Conservation (phyloP, 2,329 filamentous ascomycete species). For the Acephala macrosclerotiorum region DNA sequence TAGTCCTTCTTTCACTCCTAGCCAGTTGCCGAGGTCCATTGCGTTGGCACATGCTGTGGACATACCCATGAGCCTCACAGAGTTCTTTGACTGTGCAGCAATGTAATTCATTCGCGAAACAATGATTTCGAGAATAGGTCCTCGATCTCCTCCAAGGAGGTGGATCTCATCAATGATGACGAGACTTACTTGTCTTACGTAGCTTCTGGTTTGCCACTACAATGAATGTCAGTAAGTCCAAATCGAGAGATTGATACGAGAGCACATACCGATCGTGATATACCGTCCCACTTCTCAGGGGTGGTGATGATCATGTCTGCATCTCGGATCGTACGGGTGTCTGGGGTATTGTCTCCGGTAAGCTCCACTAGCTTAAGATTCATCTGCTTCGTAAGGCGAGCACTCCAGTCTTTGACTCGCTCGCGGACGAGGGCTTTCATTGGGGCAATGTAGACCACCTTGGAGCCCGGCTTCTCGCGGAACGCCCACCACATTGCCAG, state of each 20-base stretch:
- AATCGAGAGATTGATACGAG: neutral
- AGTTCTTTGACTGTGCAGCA: conserved; percentile 87
- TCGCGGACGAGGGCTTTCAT: conserved; percentile 99
- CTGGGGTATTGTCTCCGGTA: conserved; percentile 97
- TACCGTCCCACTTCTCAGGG: conserved; percentile 99
- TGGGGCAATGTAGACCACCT: conserved; percentile 98
- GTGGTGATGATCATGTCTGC: conserved; percentile 99
- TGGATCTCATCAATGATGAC: conserved; percentile 99
- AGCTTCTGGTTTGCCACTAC: conserved; percentile 91
- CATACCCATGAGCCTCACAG: conserved; percentile 95
- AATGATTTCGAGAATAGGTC: conserved; percentile 98
- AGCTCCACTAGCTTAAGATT: conserved; percentile 92
- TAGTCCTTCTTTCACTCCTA: conserved; percentile 92
- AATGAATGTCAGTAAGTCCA: neutral
- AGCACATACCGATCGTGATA: conserved; percentile 68
- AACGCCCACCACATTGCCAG: conserved; percentile 99
- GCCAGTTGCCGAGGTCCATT: conserved; percentile 91
- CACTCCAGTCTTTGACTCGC: conserved; percentile 93
- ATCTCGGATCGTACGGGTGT: conserved; percentile 92
- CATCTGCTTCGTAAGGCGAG: conserved; percentile 80
- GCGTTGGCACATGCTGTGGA: conserved; percentile 98
- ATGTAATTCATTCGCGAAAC: conserved; percentile 98
- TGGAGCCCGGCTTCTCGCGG: conserved; percentile 89
- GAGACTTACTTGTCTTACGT: conserved; percentile 91
- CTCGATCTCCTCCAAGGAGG: conserved; percentile 92